A percentile compares a stretch with the other conserved stretches of the same genome.
These are phyloP conservation scores for Teratosphaeria pseudoeucalypti DNA, from an alignment of 2,329 filamentous ascomycete species.

Conservation along the genomic window DNA sequence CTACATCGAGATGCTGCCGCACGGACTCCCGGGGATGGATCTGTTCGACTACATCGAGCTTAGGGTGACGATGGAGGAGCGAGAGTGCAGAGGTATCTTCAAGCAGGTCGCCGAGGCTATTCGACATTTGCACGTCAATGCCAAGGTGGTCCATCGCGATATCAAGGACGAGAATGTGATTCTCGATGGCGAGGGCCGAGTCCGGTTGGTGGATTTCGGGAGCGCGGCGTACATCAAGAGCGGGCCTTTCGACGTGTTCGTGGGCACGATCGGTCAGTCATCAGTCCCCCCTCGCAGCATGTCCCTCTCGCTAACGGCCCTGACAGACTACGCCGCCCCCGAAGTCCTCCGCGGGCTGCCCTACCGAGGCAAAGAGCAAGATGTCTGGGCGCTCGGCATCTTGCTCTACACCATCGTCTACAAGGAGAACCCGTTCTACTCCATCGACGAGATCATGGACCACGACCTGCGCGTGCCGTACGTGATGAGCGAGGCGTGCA, in stretches of 20 bases:
- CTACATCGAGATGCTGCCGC: constrained; percentile 96
- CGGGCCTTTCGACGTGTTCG: constrained; percentile 96
- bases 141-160: constrained; percentile 86
- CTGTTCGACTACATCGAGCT: constrained; percentile 98
- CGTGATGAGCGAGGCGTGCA: constrained; percentile 79
- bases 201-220: constrained; percentile 97
- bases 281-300: not conserved
- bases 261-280: constrained; percentile 84
- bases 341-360: constrained; percentile 88
- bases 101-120: constrained; percentile 83
- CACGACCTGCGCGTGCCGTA: constrained; percentile 87
- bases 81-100: constrained; percentile 89
- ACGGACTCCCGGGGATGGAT: constrained; percentile 94
- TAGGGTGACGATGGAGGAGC: constrained; percentile 89
- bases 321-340: constrained; percentile 87
- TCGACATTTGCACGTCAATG: constrained; percentile 82
- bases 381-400: constrained; percentile 96
- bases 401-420: constrained; percentile 97
- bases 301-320: not conserved
- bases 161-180: constrained; percentile 99
- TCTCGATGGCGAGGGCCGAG: constrained; percentile 84
- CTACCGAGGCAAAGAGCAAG: constrained; percentile 92
- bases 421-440: constrained; percentile 99
- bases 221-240: constrained; percentile 97
- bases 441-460: constrained; percentile 98